phyloP scores from a whole-genome alignment of 129 eudicot genomes.

The Erigeron canadensis region DNA sequence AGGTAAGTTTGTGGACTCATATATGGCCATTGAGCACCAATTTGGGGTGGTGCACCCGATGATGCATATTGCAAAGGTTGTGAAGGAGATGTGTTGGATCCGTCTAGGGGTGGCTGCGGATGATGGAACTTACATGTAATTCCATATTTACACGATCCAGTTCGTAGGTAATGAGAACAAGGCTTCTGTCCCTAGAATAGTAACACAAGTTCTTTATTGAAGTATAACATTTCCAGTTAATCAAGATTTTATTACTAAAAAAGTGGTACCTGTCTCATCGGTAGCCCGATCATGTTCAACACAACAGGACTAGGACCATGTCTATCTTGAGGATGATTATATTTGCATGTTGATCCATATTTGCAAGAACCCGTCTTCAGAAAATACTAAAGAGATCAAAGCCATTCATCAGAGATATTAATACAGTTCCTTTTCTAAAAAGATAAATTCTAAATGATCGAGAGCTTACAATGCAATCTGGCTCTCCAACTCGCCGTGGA shows the following conservation, averaged over 20 bases:
- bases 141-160: constrained; percentile 75
- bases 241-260: constrained; percentile 1
- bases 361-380: constrained; percentile 80
- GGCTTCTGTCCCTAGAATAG: constrained; percentile 55
- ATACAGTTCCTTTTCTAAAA: neutral
- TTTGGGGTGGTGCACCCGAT: constrained; percentile 35
- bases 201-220: neutral
- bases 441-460: neutral
- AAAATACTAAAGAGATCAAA: constrained; percentile 46
- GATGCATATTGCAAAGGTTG: constrained; percentile 27
- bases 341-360: constrained; percentile 75
- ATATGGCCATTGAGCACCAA: constrained; percentile 42
- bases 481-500: constrained; percentile 77
- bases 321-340: constrained; percentile 70
- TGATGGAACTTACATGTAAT: constrained; percentile 70
- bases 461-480: constrained; percentile 72
- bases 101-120: constrained; percentile 52
- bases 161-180: constrained; percentile 67
- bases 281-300: constrained; percentile 61
- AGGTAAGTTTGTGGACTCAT: constrained; percentile 49
- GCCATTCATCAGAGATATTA: neutral
- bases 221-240: neutral
- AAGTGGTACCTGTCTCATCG: constrained; percentile 64
- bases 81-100: constrained; percentile 30
- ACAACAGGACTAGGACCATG: constrained; percentile 36